A percentile compares a stretch with the other conserved stretches of the same genome.
Conservation (phyloP, 2,329 filamentous ascomycete species). For the Nemania diffusa region DNA sequence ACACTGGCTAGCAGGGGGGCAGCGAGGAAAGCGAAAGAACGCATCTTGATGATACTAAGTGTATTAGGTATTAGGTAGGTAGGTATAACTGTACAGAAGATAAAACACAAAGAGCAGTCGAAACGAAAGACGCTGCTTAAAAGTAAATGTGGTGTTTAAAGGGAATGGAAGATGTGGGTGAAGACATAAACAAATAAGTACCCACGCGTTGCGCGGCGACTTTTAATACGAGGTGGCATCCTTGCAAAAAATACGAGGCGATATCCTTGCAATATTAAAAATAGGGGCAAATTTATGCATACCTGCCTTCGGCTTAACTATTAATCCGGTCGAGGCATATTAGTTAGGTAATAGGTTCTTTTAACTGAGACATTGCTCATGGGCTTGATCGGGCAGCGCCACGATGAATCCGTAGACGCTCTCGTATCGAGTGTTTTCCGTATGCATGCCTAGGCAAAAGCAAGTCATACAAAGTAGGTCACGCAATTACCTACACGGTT, state of each 20-base stretch:
- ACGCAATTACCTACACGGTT: too few species aligned
- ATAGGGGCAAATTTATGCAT: slow-evolving; percentile 10
- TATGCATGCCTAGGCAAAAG: too few species aligned
- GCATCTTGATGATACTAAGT: slow-evolving; percentile 31
- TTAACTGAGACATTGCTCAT: neutral
- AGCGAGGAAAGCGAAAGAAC: slow-evolving; percentile 32
- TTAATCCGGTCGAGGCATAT: slow-evolving; percentile 7
- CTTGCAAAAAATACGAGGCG: too few species aligned
- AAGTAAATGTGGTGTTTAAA: slow-evolving; percentile 7
- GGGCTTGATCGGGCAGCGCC: neutral
- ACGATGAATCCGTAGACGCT: neutral
- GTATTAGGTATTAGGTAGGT: slow-evolving; percentile 17
- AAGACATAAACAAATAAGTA: slow-evolving; percentile 5
- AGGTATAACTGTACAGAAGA: slow-evolving; percentile 18
- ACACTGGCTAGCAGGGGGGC: slow-evolving; percentile 27
- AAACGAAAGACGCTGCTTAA: slow-evolving; percentile 9
- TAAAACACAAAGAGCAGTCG: slow-evolving; percentile 1
- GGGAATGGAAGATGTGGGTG: neutral
- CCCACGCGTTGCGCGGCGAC: slow-evolving; percentile 18
- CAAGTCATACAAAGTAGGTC: too few species aligned
- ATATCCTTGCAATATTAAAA: neutral
- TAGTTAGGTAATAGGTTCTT: neutral
- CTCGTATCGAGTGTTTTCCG: too few species aligned
- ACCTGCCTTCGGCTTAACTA: neutral
- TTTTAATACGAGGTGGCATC: slow-evolving; percentile 27